Evolutionary conservation across 1,284 basidiomycete genomes (phyloP), one percentile per base, ranked within the genome.

Genomic region (Mixia osmundae): DNA sequence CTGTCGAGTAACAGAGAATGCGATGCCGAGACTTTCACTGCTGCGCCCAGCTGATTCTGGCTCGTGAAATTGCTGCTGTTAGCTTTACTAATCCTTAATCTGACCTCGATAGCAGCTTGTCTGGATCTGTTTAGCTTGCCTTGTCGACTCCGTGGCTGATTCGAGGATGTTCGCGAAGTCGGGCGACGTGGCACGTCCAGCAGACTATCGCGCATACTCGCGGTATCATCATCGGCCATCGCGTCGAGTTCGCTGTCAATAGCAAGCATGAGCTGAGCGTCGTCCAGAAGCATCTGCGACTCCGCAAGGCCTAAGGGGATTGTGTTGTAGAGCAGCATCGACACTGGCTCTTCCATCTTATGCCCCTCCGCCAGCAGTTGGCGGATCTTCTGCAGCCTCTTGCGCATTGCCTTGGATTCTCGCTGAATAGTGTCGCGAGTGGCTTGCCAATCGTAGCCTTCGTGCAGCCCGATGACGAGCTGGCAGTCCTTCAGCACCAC

Each of bases 341-440:
- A 62, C 15, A 76, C 63, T 31, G 64, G 68, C 19, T 77, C 70
- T 48, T 91, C 80, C 21, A 83, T 75, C 3, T 68, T 67, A 53
- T 95, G 89, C 2, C 89, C 91, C 29, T 65, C 74, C 0, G 87
- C 80, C n/a, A 97, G 69, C 2, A 97, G 64, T 56, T 97, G 89
- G 35, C 77, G 67, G 50, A 97, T 91, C 57, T 78, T 83, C 33
- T 79, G 74, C 28, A 97, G 65, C 18, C 72, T 71, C 36, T 72
- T 70, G 33, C 82, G 70, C 59, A 97, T 80, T 23, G 76, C 72
- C 52, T 76, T 82, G 39, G 79, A 68, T 53, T 87, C 77, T 33
- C 78, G 72, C 53, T 91, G 78, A 36, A 97, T 80, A 4, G 69
- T 69, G 53, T 68, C 72, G 32, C 85, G 71, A 2, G 89, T 97